Percentiles rank a stretch among this genome's conserved stretches.
Conservation (phyloP, 2,329 filamentous ascomycete species). For the Zymoseptoria brevis region DNA sequence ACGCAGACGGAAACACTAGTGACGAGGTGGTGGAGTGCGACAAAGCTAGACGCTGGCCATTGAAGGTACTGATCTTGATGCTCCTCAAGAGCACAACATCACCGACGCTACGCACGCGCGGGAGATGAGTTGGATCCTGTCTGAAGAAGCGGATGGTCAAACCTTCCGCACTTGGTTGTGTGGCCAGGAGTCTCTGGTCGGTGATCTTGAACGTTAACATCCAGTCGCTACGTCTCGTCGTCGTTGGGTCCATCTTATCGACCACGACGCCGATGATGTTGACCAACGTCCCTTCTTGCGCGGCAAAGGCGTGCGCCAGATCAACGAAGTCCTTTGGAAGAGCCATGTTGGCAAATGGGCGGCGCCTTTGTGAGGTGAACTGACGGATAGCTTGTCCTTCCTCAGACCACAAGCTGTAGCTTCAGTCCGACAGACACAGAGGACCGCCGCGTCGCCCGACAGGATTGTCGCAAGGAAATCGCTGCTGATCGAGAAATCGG, state of each 20-base stretch:
- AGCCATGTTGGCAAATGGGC: conserved; percentile 4
- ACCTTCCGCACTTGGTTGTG: conserved; percentile 13
- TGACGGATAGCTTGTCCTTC: background rate
- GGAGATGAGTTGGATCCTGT: conserved; percentile 26
- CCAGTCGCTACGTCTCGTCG: conserved; percentile 38
- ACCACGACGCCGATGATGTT: conserved; percentile 64
- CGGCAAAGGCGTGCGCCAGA: conserved; percentile 15
- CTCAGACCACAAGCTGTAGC: background rate
- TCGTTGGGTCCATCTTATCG: conserved; percentile 50
- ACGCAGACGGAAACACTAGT: conserved; percentile 19
- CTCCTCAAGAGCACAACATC: conserved; percentile 58
- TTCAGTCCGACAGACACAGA: background rate
- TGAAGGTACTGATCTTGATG: conserved; percentile 22
- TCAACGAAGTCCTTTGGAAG: conserved; percentile 22
- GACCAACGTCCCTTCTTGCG: conserved; percentile 29
- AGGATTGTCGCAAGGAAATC: background rate
- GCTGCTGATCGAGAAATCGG: background rate
- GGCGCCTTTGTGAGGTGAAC: background rate
- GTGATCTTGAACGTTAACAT: conserved; percentile 33
- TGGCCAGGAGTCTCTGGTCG: conserved; percentile 24
- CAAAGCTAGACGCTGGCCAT: conserved; percentile 15
- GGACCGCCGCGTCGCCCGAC: no score
- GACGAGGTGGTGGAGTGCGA: conserved; percentile 19
- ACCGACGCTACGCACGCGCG: conserved; percentile 40
- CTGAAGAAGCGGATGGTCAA: conserved; percentile 54